Evolutionary conservation across 2,329 filamentous ascomycete genomes (phyloP), one percentile per base, ranked within the genome.

Genomic region (Teratosphaeria zuluensis): DNA sequence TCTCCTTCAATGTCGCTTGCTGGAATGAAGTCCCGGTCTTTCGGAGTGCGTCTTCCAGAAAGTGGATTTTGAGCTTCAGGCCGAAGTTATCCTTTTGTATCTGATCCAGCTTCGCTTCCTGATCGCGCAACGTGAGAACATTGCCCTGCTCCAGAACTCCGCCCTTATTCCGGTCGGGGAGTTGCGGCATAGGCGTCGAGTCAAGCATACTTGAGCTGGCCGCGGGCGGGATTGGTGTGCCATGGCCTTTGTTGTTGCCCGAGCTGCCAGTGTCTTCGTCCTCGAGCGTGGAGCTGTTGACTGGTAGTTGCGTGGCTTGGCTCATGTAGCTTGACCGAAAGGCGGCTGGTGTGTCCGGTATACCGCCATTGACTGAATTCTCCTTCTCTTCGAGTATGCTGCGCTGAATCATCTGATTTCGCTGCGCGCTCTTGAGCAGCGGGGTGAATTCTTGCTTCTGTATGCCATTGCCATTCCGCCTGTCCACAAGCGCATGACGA

Each of bases 51-150:
- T 97, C 90, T 72, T 99, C 91, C 58, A 99, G 81, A 72, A 95
- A 99, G 73, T 97, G 91, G 56, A 97, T 96, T 74, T 96, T 96
- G 66, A 97, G 82, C 74, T 97, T 97, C 57, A 99, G 80, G 28
- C 90, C 90, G 71, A 97, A 99, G 70, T 99, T 99, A 70, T 97
- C 94, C 77, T 99, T 99, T 71, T 96, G 91, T 67, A 99, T 92
- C 70, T 89, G 89, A 76, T 96, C 90, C 66, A 99, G 92, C 65
- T 84, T 84, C 66, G 90, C 91, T 74, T 97, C 94, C 73, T 99
- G 94, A 71, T 99, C 94, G 61, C 91, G 86, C 59, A 99, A 75
- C 1, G 94, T 96, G 66, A 96, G 81, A 70, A 95, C 87, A 67
- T 96, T 96, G 21, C 91, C 91, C 66, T 94, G 88, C 62, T 92